phyloP scores from a whole-genome alignment of 1,284 basidiomycete species.

The Fomitopsis pinicola region DNA sequence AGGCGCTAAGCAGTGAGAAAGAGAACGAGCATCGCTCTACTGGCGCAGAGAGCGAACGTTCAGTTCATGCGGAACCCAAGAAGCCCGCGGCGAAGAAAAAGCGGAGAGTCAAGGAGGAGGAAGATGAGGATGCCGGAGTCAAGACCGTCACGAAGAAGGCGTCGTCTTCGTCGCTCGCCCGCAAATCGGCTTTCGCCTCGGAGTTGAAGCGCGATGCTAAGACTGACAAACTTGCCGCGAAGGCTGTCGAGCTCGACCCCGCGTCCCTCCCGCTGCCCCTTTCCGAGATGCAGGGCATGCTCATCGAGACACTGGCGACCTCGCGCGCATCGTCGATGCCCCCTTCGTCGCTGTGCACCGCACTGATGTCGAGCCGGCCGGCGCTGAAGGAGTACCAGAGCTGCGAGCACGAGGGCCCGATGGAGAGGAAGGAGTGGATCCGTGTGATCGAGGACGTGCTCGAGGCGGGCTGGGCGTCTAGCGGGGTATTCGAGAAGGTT shows the following conservation, averaged over 20 bases:
- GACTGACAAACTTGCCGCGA: background rate
- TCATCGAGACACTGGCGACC: constrained; percentile 69
- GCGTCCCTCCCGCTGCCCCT: constrained; percentile 19
- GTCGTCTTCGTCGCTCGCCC: background rate
- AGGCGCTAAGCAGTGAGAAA: constrained; percentile 2
- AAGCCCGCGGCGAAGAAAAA: constrained; percentile 7
- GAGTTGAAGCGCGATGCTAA: background rate
- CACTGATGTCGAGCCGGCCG: constrained; percentile 50
- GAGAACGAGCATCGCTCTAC: constrained; percentile 3
- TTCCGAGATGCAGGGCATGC: constrained; percentile 42
- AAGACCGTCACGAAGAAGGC: background rate
- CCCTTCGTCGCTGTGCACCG: constrained; percentile 47
- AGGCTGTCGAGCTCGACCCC: background rate
- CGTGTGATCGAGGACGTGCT: constrained; percentile 46
- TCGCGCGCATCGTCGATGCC: constrained; percentile 67
- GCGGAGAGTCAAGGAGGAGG: constrained; percentile 1
- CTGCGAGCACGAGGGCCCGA: constrained; percentile 11
- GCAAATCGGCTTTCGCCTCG: background rate
- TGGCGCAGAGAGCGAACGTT: background rate
- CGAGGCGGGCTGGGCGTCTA: constrained; percentile 41
- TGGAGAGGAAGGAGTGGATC: constrained; percentile 33
- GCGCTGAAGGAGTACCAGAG: constrained; percentile 37
- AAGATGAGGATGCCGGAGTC: background rate
- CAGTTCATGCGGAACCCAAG: background rate
- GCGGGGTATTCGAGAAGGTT: constrained; percentile 68